Evolutionary conservation across 805 yeast genomes (phyloP).

Genomic region (Diddensiella caesifluorescens): DNA sequence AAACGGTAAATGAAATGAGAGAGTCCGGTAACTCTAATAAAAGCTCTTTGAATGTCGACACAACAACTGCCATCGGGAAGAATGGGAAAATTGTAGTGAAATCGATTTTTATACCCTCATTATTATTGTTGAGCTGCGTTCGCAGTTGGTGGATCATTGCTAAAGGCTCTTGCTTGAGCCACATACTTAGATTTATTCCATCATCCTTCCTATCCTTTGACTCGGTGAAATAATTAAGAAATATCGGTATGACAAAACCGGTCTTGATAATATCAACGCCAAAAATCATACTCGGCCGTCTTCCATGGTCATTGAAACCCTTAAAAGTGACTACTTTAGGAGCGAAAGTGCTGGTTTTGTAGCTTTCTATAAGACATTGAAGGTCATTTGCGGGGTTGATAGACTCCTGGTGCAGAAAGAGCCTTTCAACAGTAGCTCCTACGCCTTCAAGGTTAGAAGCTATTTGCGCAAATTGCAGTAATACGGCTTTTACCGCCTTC

Average conservation of each 20-base stretch:
- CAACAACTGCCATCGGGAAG: slow-evolving; percentile 46
- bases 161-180: slow-evolving; percentile 48
- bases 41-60: slow-evolving; percentile 59
- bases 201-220: slow-evolving; percentile 10
- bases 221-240: slow-evolving; percentile 46
- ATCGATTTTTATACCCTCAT: slow-evolving; percentile 29
- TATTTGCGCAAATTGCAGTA: slow-evolving; percentile 54
- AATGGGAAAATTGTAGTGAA: slow-evolving; percentile 32
- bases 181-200: slow-evolving; percentile 45
- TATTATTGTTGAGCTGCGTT: slow-evolving; percentile 32
- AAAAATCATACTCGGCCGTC: slow-evolving; percentile 66
- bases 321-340: slow-evolving; percentile 70
- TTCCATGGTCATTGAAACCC: slow-evolving; percentile 54
- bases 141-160: slow-evolving; percentile 56
- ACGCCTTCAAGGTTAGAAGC: slow-evolving; percentile 39
- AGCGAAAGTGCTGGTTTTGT: slow-evolving; percentile 64
- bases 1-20: slow-evolving; percentile 54
- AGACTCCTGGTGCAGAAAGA: slow-evolving; percentile 36
- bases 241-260: slow-evolving; percentile 54
- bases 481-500: slow-evolving; percentile 59
- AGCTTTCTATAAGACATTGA: slow-evolving; percentile 50
- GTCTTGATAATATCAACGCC: slow-evolving; percentile 71
- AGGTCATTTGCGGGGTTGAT: slow-evolving; percentile 63
- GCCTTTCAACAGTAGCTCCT: slow-evolving; percentile 7
- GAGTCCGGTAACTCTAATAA: slow-evolving; percentile 74